Conservation (phyloP, 495 filamentous ascomycete species). For the Podospora didyma region DNA sequence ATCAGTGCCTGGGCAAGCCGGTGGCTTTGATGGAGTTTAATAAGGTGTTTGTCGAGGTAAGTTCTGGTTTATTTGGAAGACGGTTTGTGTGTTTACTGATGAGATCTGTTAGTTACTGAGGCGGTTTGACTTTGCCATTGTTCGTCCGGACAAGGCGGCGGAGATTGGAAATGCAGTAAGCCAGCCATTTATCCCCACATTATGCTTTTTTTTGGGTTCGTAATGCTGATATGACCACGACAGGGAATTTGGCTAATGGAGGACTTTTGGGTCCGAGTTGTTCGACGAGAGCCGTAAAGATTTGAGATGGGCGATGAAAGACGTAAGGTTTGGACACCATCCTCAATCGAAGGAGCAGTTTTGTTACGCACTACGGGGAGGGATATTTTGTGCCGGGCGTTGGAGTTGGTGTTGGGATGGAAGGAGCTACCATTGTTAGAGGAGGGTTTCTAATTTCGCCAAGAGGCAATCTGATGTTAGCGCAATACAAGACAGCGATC, state of each 20-base stretch:
- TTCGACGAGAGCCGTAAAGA: background rate
- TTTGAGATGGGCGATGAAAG: no score
- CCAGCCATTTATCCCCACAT: background rate
- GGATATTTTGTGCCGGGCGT: no score
- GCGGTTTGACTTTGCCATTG: conserved; percentile 35
- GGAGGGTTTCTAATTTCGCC: no score
- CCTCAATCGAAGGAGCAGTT: no score
- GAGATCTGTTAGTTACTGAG: conserved; percentile 36
- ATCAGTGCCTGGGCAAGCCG: conserved; percentile 40
- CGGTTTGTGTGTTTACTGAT: background rate
- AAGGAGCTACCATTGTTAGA: no score
- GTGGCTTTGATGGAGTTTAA: conserved; percentile 47
- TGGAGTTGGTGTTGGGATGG: no score
- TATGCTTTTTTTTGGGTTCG: background rate
- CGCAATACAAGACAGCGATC: no score
- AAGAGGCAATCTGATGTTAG: no score
- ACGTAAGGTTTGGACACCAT: no score
- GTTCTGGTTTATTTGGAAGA: conserved; percentile 1
- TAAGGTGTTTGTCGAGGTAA: conserved; percentile 56
- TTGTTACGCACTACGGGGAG: no score
- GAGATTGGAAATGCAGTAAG: conserved; percentile 8
- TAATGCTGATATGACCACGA: no score
- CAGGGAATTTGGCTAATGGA: conserved; percentile 12
- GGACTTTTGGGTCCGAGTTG: conserved; percentile 8
- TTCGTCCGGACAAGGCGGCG: conserved; percentile 9